These are phyloP conservation scores for Fagopyrum tataricum DNA, from an alignment of 148 eudicot species.

Conservation along the genomic window DNA sequence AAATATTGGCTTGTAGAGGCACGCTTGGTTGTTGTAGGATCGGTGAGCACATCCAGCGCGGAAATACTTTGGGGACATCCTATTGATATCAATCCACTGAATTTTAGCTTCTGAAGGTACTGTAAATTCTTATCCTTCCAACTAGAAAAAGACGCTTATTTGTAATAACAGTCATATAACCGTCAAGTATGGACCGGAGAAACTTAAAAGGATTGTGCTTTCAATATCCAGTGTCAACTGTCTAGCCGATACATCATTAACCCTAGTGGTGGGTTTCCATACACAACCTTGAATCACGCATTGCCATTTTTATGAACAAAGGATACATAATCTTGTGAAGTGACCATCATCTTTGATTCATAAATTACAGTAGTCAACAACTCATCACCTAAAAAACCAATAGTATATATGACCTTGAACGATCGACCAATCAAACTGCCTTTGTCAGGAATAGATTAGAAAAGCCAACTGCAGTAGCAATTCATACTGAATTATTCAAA, in stretches of 20 bases:
- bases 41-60: constrained; percentile 93
- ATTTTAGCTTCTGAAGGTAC: constrained; percentile 71
- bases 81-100: constrained; percentile 76
- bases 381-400: constrained; percentile 79
- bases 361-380: constrained; percentile 90
- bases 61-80: constrained; percentile 87
- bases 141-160: constrained; percentile 78
- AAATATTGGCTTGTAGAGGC: constrained; percentile 96
- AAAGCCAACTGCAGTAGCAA: no score
- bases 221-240: constrained; percentile 90
- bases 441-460: no score
- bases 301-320: constrained; percentile 94
- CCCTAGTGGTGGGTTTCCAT: constrained; percentile 94
- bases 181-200: constrained; percentile 85
- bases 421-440: constrained; percentile 73
- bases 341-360: constrained; percentile 80
- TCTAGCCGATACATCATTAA: constrained; percentile 81
- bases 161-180: constrained; percentile 82
- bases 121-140: constrained; percentile 87
- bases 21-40: constrained; percentile 85
- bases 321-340: constrained; percentile 82
- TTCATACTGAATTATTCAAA: no score
- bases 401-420: constrained; percentile 80
- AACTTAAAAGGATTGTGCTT: constrained; percentile 92
- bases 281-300: constrained; percentile 86